Base-by-base conservation (phyloP, 805 yeast genomes). In the Wickerhamomyces kurtzmanii region DNA sequence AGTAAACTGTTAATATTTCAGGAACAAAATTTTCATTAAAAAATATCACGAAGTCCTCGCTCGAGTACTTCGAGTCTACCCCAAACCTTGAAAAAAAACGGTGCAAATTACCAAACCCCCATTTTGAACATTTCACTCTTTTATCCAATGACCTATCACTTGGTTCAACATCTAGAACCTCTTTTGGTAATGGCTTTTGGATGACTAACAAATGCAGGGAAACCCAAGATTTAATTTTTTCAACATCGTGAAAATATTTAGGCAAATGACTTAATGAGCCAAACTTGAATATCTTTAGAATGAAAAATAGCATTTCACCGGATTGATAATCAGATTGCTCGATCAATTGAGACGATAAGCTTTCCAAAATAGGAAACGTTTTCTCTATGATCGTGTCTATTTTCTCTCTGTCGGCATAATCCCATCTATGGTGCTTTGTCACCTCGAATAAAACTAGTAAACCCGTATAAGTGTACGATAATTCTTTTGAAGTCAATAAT, bases 21-120 rank as follows among this genome's bases (percentile, higher is more conserved):
- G 96, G 94, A 12, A 78, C 70, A 40, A 80, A 69, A 20, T 66
- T 68, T 8, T 49, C 45, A 29, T 63, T 56, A 42, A 79, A 81
- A 40, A 68, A 55, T 4, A 56, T 52, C 16, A 74, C 63, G 48
- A 82, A 85, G 11, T 62, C 70, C 13, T 65, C 66, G 39, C 42
- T 33, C 42, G 50, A 41, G 47, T 17, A 37, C 30, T 54, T 60
- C 61, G 65, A 31, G 36, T 45, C 42, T 15, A 30, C 33, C 22
- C 57, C 39, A 47, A 73, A 86, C 39, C 83, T 68, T 29, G 68
- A 65, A 42, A 81, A 77, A 12, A 86, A 57, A 40, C 89, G 68
- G 42, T 68, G 69, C 28, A 87, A 49, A 48, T 85, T 85, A 22
- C 82, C 85, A 40, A 75, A 75, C 5, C 89, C 75, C 97, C 98